Conservation (phyloP, 2,329 filamentous ascomycete species). For the Exophiala bonariae region DNA sequence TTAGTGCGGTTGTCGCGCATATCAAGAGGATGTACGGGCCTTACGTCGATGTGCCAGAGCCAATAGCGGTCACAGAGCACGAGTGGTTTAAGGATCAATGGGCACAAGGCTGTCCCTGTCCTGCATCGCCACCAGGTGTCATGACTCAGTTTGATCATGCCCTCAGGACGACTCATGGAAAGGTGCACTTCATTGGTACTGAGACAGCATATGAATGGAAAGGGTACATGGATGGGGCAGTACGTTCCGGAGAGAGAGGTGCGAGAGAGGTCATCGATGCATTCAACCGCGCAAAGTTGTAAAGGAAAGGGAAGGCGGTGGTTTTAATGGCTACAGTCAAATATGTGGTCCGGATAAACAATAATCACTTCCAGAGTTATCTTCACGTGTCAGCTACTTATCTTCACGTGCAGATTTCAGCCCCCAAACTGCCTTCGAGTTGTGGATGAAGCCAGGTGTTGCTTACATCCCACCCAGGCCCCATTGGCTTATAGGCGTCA, state of each 20-base stretch:
- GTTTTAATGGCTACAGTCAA: too few species aligned
- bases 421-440: not conserved
- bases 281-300: conserved; percentile 25
- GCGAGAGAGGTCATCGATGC: conserved; percentile 44
- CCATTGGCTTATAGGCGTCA: conserved; percentile 7
- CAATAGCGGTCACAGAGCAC: conserved; percentile 16
- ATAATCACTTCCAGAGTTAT: too few species aligned
- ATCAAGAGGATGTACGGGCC: conserved; percentile 15
- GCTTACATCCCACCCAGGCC: not conserved
- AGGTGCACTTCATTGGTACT: conserved; percentile 56
- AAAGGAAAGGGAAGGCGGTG: not conserved
- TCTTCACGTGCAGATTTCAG: not conserved
- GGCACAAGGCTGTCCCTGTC: conserved; percentile 44
- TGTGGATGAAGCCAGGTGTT: conserved; percentile 11
- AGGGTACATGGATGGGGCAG: conserved; percentile 61
- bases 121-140: conserved; percentile 40
- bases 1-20: conserved; percentile 17
- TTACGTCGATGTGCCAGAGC: conserved; percentile 19
- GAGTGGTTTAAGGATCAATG: conserved; percentile 40
- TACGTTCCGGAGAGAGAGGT: conserved; percentile 50
- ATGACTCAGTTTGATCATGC: conserved; percentile 33
- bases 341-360: too few species aligned
- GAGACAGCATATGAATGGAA: conserved; percentile 57
- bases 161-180: conserved; percentile 37
- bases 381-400: not conserved